Conservation (phyloP, 108 stramenopile genomes). For the Cyclotella cryptica region DNA sequence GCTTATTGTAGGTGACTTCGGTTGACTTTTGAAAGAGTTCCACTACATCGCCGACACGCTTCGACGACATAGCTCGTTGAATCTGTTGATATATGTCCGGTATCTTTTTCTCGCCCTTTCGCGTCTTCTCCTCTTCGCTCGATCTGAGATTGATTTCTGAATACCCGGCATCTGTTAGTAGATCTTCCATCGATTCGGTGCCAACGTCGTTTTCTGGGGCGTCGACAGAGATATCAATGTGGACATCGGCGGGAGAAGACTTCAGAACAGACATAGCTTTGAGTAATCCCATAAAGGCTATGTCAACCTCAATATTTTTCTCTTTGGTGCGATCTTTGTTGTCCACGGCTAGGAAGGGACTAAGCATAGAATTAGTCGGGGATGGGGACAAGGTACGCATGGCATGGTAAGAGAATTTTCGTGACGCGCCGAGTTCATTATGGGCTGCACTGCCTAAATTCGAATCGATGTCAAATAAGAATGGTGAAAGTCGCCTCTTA, state of each 20-base stretch:
- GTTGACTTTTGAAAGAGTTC: neutral
- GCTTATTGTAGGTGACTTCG: neutral
- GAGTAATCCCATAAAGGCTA: constrained; percentile 24
- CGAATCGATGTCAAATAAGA: no score
- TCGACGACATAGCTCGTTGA: neutral
- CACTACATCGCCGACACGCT: neutral
- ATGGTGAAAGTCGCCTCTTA: no score
- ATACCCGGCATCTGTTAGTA: no score
- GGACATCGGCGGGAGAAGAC: neutral
- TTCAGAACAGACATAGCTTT: constrained; percentile 32
- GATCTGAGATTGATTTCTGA: neutral
- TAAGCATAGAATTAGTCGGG: neutral
- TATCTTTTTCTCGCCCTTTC: neutral
- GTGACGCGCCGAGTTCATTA: no score
- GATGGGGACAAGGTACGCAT: neutral
- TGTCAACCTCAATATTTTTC: neutral
- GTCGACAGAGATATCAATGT: neutral
- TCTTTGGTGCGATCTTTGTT: neutral
- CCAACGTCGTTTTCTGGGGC: no score
- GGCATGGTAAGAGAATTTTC: neutral
- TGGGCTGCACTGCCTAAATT: neutral
- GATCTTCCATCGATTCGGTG: no score
- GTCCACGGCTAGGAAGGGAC: neutral
- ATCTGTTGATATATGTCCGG: neutral
- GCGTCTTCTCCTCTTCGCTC: neutral